Evolutionary conservation across 345 rosid genomes (phyloP).

Genomic region (Populus alba): DNA sequence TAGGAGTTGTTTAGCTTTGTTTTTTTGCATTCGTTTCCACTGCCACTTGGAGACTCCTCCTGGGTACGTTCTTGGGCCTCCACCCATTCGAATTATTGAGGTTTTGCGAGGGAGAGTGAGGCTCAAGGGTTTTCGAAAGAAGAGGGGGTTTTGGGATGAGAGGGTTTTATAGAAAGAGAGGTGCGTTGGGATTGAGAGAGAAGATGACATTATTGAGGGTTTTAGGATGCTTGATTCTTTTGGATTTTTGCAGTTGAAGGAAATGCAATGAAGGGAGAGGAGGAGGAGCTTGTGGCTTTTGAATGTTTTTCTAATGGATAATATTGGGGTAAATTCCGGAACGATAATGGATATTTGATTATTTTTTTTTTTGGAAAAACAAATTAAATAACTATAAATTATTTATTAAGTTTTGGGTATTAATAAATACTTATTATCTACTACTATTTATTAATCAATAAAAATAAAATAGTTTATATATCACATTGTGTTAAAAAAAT

Average conservation of each 20-base stretch:
- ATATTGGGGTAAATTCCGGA: too few species aligned
- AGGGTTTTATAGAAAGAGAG: background rate
- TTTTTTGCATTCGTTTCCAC: conserved; percentile 92
- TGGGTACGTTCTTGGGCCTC: conserved; percentile 78
- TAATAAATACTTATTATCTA: too few species aligned
- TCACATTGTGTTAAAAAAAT: too few species aligned
- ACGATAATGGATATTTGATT: too few species aligned
- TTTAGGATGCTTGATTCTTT: background rate
- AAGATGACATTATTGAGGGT: conserved; percentile 6
- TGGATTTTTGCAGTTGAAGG: background rate
- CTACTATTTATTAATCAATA: too few species aligned
- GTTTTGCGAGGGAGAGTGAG: conserved; percentile 31
- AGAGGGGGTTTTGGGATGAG: conserved; percentile 5
- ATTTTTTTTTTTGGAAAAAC: too few species aligned
- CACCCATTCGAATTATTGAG: conserved; percentile 75
- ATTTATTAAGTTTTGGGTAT: too few species aligned
- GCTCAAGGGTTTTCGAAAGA: conserved; percentile 30
- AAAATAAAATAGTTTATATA: too few species aligned
- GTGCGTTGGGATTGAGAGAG: conserved; percentile 15
- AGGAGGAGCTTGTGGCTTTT: background rate
- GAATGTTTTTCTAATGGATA: background rate
- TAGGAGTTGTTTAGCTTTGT: conserved; percentile 82
- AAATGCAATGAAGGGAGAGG: background rate
- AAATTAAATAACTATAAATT: too few species aligned
- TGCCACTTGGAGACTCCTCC: conserved; percentile 92